Percentiles rank a stretch among this genome's conserved stretches.
phyloP scores from a whole-genome alignment of 805 yeast species.

The Teunomyces aglyptinius region DNA sequence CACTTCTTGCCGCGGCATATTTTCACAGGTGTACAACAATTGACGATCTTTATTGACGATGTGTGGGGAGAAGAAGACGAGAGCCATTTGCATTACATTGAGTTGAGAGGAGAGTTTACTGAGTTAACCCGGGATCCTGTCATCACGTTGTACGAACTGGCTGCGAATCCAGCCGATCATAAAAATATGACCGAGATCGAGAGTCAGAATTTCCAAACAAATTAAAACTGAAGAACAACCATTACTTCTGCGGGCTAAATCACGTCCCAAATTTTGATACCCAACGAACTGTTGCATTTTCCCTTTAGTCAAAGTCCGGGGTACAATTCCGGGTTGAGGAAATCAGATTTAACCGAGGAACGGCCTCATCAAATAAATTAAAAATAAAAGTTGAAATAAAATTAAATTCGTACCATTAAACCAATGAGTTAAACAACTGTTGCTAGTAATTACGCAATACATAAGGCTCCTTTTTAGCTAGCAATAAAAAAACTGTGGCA shows the following conservation, averaged over 20 bases:
- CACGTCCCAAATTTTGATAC: no score
- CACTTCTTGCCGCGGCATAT: constrained; percentile 73
- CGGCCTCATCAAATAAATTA: no score
- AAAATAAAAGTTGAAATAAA: no score
- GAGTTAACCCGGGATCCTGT: constrained; percentile 66
- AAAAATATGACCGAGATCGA: constrained; percentile 24
- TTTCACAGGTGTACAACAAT: constrained; percentile 65
- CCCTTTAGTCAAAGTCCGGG: background rate
- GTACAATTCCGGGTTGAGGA: background rate
- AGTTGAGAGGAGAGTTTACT: constrained; percentile 71
- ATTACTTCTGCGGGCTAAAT: no score
- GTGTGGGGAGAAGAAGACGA: constrained; percentile 50
- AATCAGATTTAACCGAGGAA: background rate
- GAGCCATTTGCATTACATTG: constrained; percentile 64
- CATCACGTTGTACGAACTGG: constrained; percentile 78
- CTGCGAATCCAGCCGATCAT: constrained; percentile 92
- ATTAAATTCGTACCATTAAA: background rate
- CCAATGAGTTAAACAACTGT: background rate
- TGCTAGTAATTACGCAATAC: background rate
- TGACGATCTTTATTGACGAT: constrained; percentile 67
- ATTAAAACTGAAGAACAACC: background rate
- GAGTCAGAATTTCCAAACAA: constrained; percentile 2
- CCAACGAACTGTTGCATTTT: no score
- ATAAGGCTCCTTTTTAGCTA: no score
- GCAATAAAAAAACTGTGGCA: background rate